Percentiles rank a stretch among this genome's conserved stretches.
Conservation (phyloP, 768 basidiomycete genomes). For the Rhodocollybia butyracea region DNA sequence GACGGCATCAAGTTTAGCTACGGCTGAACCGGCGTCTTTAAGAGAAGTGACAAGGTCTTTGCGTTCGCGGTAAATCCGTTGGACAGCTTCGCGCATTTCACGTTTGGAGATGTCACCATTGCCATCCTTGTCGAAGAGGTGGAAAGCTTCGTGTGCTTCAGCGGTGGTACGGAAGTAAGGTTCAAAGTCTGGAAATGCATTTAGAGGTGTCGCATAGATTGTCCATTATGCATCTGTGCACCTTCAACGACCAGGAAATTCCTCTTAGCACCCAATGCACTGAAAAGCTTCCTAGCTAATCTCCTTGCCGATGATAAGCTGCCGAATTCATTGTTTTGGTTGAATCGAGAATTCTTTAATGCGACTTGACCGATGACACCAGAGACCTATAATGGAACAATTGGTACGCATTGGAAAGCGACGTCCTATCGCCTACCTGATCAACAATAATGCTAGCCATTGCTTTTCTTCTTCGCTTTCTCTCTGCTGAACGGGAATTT, state of each 20-base stretch:
- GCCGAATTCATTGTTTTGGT: conserved; percentile 50
- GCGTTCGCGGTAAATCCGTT: conserved; percentile 75
- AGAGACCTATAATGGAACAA: conserved; percentile 30
- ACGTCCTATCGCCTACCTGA: conserved; percentile 52
- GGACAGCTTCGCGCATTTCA: conserved; percentile 83
- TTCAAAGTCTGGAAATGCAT: conserved; percentile 66
- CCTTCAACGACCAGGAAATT: conserved; percentile 67
- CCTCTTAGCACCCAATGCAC: conserved; percentile 53
- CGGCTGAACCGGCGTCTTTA: conserved; percentile 73
- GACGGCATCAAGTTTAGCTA: conserved; percentile 77
- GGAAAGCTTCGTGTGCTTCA: conserved; percentile 77
- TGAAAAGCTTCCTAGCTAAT: conserved; percentile 67
- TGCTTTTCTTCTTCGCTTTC: conserved; percentile 41
- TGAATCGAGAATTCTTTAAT: conserved; percentile 61
- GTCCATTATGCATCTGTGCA: too few species aligned
- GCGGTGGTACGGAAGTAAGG: conserved; percentile 70
- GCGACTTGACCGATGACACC: conserved; percentile 71
- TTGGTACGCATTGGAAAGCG: too few species aligned
- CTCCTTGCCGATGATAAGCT: conserved; percentile 61
- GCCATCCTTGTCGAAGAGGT: conserved; percentile 74
- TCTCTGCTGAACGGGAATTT: conserved; percentile 23
- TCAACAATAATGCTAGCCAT: conserved; percentile 71
- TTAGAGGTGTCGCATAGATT: too few species aligned
- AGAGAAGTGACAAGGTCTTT: conserved; percentile 68
- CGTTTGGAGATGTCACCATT: conserved; percentile 76